Base-by-base conservation (phyloP, 208 protist genomes). In the Wallacemonas rigidus region DNA sequence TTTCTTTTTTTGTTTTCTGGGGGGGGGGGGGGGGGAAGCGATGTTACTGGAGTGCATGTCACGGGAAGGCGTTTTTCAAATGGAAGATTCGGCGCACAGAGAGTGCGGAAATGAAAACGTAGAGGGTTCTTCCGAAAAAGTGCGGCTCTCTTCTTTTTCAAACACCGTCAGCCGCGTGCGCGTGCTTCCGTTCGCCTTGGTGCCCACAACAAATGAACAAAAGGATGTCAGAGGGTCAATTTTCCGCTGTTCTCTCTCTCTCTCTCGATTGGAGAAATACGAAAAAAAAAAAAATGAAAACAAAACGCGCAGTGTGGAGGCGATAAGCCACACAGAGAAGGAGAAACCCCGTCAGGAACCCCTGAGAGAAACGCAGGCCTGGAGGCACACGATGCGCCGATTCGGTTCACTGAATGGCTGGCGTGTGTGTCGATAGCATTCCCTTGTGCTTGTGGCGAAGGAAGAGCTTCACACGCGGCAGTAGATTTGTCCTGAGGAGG, bases 241-340 rank as follows among this genome's bases (percentile, higher is more conserved):
- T 58, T 26, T 26, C 26, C 26, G 26, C 26, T 26, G 26, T 26
- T 0, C 26, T 26, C 26, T 26, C 26, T 26, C 26, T 26, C 26
- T 26, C 26, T 26, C 26, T 26, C 26, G 26, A 26, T 26, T 26
- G 26, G 26, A 26, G 26, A 26, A 26, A 26, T 50, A 61, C 15
- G 36, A 6, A 39, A 73, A 63, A 65, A 38, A 40, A 48, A 39
- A 75, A 36, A 47, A 26, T 39, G 41, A 70, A 70, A 54, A 74
- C 8, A 12, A 50, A 50, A 50, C 8, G 26, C 26, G 26, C 26
- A 26, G 26, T 26, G 26, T 26, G 26, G 26, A 26, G 26, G 26
- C 26, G 26, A 26, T 26, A 26, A 26, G 26, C 26, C 26, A 26
- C 26, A 26, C 26, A 26, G 26, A 26, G 26, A 26, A 26, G 26